phyloP scores from a whole-genome alignment of 2,329 filamentous ascomycete species.

The Arthrobotrys pseudoclavata region DNA sequence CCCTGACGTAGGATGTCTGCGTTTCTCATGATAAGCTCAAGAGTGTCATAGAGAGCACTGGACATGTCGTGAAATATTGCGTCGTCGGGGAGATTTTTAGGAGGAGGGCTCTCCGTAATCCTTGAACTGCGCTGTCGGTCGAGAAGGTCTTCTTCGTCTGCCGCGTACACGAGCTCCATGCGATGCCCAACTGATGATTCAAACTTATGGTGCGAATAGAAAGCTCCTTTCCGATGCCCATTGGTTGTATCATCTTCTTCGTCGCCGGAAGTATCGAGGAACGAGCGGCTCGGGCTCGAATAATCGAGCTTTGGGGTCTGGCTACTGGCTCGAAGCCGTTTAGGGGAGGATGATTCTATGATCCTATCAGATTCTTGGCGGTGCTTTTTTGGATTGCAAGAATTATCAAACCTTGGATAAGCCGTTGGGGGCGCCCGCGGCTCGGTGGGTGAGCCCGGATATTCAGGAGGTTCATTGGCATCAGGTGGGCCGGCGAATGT shows the following conservation, averaged over 20 bases:
- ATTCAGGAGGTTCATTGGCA: background rate
- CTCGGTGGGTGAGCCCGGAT: background rate
- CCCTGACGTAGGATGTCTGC: slow-evolving; percentile 9
- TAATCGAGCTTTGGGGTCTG: background rate
- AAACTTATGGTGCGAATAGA: background rate
- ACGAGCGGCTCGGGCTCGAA: background rate
- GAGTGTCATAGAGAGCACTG: slow-evolving; percentile 6
- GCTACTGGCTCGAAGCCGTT: background rate
- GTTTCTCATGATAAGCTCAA: slow-evolving; percentile 4
- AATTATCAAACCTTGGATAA: background rate
- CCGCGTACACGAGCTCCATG: background rate
- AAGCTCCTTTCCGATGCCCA: background rate
- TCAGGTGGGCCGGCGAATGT: background rate
- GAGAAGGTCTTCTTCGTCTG: slow-evolving; percentile 6
- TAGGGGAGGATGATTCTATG: background rate
- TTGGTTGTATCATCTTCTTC: background rate
- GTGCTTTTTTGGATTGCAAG: slow-evolving; percentile 6
- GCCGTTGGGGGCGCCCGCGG: background rate
- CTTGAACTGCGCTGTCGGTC: background rate
- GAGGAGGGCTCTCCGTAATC: background rate
- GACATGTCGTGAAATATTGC: slow-evolving; percentile 1
- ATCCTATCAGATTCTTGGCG: background rate
- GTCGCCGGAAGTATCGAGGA: background rate
- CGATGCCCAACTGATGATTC: background rate
- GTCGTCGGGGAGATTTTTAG: background rate